Evolutionary conservation across 768 basidiomycete genomes (phyloP).

Genomic region (Hericium erinaceus): DNA sequence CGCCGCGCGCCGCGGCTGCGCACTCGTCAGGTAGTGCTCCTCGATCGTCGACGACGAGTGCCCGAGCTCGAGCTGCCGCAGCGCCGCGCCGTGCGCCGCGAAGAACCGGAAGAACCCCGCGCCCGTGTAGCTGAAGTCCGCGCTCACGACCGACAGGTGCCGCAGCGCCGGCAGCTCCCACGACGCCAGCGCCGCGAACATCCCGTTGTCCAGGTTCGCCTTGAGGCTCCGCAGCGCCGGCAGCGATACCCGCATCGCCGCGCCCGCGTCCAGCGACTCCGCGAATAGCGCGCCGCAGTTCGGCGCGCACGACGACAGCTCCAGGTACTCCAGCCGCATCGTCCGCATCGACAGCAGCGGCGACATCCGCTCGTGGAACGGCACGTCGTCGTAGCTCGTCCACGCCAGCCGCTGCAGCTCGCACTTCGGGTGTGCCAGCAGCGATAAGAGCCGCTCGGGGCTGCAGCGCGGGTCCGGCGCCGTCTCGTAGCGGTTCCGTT

Average conservation of each 20-base stretch:
- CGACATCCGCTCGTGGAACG: constrained; percentile 45
- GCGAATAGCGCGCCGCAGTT: constrained; percentile 29
- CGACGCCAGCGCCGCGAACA: constrained; percentile 53
- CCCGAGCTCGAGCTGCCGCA: constrained; percentile 62
- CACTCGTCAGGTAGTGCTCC: constrained; percentile 53
- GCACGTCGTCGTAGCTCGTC: constrained; percentile 64
- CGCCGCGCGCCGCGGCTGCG: constrained; percentile 16
- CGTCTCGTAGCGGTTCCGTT: constrained; percentile 41
- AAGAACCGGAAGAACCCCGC: constrained; percentile 60
- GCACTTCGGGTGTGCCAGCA: constrained; percentile 46
- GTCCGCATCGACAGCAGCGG: constrained; percentile 45
- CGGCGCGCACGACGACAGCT: constrained; percentile 51
- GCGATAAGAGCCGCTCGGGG: constrained; percentile 49
- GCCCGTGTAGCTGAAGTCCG: constrained; percentile 64
- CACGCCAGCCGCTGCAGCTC: constrained; percentile 52
- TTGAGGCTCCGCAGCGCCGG: constrained; percentile 62
- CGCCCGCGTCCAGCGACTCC: constrained; percentile 3
- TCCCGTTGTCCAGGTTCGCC: constrained; percentile 61
- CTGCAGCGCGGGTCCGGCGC: constrained; percentile 36
- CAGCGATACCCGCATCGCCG: constrained; percentile 31
- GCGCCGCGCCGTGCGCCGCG: constrained; percentile 49
- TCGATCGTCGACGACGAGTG: constrained; percentile 60
- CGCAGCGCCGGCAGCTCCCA: constrained; percentile 59
- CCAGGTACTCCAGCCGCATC: constrained; percentile 53
- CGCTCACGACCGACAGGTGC: constrained; percentile 58